Evolutionary conservation across 2,329 filamentous ascomycete genomes (phyloP).

Genomic region (Colletotrichum aenigma): DNA sequence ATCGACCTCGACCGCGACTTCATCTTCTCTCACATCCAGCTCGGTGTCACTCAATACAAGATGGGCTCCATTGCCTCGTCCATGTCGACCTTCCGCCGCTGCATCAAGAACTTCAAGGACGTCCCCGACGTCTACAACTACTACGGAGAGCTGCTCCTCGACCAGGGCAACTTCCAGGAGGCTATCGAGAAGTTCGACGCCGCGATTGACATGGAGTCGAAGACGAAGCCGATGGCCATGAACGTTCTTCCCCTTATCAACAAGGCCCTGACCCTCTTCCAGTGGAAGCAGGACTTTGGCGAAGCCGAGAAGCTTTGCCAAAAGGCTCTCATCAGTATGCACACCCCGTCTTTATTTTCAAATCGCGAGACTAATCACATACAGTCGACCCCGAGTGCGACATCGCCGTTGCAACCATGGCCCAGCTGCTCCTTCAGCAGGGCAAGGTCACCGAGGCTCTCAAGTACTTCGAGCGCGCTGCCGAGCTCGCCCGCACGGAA

Average conservation of each 20-base stretch:
- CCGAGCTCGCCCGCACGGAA: constrained; percentile 91
- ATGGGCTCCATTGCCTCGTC: constrained; percentile 97
- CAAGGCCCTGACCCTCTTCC: constrained; percentile 95
- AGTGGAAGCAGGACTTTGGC: constrained; percentile 96
- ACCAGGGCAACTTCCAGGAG: constrained; percentile 94
- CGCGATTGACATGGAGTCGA: constrained; percentile 98
- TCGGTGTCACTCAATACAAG: constrained; percentile 99
- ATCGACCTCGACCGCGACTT: constrained; percentile 96
- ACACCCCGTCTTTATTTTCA: background rate
- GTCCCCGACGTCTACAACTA: constrained; percentile 99
- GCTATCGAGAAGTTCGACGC: constrained; percentile 98
- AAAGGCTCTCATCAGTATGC: constrained; percentile 94
- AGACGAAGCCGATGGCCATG: constrained; percentile 91
- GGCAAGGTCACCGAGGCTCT: constrained; percentile 95
- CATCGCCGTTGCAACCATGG: constrained; percentile 98
- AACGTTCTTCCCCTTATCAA: constrained; percentile 98
- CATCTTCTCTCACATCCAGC: constrained; percentile 99
- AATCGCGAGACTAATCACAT: constrained; percentile 33
- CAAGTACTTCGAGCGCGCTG: constrained; percentile 95
- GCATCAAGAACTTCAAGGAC: constrained; percentile 97
- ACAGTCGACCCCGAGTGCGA: constrained; percentile 97
- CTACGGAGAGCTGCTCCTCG: constrained; percentile 94
- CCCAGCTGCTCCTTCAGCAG: constrained; percentile 94
- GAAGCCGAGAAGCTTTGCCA: constrained; percentile 97
- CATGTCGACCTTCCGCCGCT: constrained; percentile 97